Evolutionary conservation across 2,329 filamentous ascomycete genomes (phyloP).

Genomic region (Chaetomium sp.): DNA sequence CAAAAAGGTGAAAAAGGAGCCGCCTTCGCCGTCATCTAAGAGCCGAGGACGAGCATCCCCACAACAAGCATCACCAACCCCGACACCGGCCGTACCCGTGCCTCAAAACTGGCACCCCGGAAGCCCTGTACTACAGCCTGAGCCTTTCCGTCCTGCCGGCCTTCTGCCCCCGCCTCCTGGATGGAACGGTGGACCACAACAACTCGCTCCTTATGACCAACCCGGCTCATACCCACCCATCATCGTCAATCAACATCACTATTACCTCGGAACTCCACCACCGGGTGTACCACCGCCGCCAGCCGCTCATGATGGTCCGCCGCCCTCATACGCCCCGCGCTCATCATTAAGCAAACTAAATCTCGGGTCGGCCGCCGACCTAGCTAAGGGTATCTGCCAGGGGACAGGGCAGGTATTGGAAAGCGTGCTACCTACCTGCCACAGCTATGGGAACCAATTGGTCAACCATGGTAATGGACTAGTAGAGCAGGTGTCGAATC

Average conservation of each 20-base stretch:
- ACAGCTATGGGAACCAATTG: constrained; percentile 38
- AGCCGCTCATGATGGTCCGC: too few species aligned
- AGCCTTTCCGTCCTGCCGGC: constrained; percentile 24
- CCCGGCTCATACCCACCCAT: constrained; percentile 31
- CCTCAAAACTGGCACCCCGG: constrained; percentile 13
- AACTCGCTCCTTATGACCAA: constrained; percentile 26
- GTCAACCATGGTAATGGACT: constrained; percentile 41
- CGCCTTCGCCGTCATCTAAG: constrained; percentile 10
- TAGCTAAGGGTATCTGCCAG: constrained; percentile 36
- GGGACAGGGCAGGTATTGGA: constrained; percentile 30
- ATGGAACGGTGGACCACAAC: constrained; percentile 17
- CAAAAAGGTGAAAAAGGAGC: constrained; percentile 24
- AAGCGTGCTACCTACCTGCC: constrained; percentile 38
- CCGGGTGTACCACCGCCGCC: constrained; percentile 12
- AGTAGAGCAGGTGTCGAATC: constrained; percentile 55
- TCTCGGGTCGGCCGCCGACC: constrained; percentile 36
- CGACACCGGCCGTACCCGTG: constrained; percentile 4
- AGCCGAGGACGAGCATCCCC: constrained; percentile 5
- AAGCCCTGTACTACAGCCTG: constrained; percentile 10
- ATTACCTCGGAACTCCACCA: constrained; percentile 35
- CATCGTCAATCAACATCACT: constrained; percentile 48
- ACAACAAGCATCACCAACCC: constrained; percentile 10
- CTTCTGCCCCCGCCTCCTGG: constrained; percentile 24
- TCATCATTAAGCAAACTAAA: constrained; percentile 32
- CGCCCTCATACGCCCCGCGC: constrained; percentile 12